A percentile compares a stretch with the other conserved stretches of the same genome.
Evolutionary conservation across 345 rosid genomes (phyloP).

Genomic region (Clausena lansium): DNA sequence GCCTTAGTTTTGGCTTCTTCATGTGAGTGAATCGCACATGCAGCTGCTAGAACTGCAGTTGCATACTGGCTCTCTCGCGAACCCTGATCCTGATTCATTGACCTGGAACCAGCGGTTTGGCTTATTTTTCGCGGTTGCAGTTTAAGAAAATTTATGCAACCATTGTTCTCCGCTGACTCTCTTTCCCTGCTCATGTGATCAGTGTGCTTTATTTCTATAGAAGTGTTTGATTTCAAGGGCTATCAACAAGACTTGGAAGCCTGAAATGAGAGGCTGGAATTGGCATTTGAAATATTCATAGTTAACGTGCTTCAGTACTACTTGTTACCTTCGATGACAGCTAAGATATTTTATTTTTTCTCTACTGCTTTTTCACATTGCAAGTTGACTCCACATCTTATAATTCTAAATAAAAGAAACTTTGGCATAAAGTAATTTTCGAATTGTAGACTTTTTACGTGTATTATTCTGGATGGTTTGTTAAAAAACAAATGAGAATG

Average conservation of each 20-base stretch:
- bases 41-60: constrained; percentile 38
- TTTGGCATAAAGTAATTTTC: neutral
- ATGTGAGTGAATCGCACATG: constrained; percentile 32
- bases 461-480: neutral
- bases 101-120: neutral
- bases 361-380: neutral
- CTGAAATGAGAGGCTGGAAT: no score
- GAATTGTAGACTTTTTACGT: neutral
- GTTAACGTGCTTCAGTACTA: neutral
- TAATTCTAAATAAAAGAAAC: neutral
- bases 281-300: neutral
- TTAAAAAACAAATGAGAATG: neutral
- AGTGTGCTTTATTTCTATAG: neutral
- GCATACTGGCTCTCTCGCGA: constrained; percentile 14
- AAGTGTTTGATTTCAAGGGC: neutral
- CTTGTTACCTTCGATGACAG: neutral
- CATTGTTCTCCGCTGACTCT: constrained; percentile 6
- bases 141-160: neutral
- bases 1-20: constrained; percentile 19
- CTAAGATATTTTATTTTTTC: neutral
- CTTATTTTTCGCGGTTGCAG: constrained; percentile 16
- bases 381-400: constrained; percentile 7
- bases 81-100: constrained; percentile 13
- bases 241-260: neutral
- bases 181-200: neutral